Evolutionary conservation across 345 rosid species (phyloP).

Genomic region (Boechera retrofracta): DNA sequence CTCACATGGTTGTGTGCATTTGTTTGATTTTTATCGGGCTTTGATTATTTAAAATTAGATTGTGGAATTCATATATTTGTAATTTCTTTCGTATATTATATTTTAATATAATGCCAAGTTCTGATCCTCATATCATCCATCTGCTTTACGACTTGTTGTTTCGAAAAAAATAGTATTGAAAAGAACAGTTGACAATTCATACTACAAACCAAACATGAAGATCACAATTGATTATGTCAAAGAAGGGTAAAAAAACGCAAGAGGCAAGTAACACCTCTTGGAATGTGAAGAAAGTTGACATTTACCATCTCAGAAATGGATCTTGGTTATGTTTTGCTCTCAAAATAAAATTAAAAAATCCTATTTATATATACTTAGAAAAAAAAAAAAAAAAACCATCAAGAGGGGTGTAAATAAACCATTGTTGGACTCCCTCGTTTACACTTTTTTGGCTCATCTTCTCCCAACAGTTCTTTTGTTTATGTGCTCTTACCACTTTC

Average conservation of each 20-base stretch:
- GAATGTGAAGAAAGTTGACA: slow-evolving; percentile 43
- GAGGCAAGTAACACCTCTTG: slow-evolving; percentile 33
- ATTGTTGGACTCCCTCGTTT: slow-evolving; percentile 33
- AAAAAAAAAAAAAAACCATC: slow-evolving; percentile 13
- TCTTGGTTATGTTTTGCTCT: slow-evolving; percentile 38
- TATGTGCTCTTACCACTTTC: slow-evolving; percentile 48
- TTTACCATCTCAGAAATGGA: slow-evolving; percentile 43
- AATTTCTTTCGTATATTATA: no score
- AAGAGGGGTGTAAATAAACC: slow-evolving; percentile 36
- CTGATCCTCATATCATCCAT: slow-evolving; percentile 13
- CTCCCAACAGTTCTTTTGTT: slow-evolving; percentile 14
- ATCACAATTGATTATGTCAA: slow-evolving; percentile 41
- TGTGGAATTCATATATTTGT: background rate
- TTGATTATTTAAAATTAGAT: background rate
- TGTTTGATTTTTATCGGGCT: background rate
- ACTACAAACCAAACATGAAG: slow-evolving; percentile 25
- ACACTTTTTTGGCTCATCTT: slow-evolving; percentile 34
- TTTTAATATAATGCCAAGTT: background rate
- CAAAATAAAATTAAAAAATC: slow-evolving; percentile 27
- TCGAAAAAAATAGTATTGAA: background rate
- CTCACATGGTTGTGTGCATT: background rate
- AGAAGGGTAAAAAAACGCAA: slow-evolving; percentile 12
- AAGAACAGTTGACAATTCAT: background rate
- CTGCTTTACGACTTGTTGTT: background rate
- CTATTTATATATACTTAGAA: slow-evolving; percentile 40